Percentiles rank a stretch among this genome's conserved stretches.
phyloP scores from a whole-genome alignment of 2,329 filamentous ascomycete species.

The Triangularia setosa region DNA sequence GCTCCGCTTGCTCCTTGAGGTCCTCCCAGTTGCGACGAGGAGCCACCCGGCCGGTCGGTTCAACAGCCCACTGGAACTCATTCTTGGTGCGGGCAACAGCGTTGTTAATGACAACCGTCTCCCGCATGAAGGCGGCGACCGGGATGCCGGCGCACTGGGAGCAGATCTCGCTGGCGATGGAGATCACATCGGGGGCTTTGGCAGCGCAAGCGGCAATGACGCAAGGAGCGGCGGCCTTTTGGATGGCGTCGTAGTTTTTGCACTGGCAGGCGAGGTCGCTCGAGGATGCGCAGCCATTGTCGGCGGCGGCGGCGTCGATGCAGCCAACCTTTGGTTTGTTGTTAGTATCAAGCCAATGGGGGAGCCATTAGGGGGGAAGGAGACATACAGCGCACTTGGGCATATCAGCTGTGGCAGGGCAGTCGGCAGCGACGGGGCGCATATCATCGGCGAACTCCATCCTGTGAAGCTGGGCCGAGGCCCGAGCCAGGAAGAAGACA shows the following conservation, averaged over 20 bases:
- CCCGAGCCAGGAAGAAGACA: neutral
- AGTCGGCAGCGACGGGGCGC: neutral
- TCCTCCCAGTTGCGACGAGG: neutral
- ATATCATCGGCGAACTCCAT: neutral
- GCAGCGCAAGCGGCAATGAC: constrained; percentile 4
- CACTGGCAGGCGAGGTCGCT: constrained; percentile 16
- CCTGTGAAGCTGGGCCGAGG: neutral
- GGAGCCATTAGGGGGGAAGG: neutral
- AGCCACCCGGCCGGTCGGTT: neutral
- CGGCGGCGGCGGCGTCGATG: constrained; percentile 7
- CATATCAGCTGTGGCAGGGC: constrained; percentile 11
- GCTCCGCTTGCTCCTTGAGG: neutral
- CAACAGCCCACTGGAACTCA: neutral
- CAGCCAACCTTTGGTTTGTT: neutral
- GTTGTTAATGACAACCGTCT: neutral
- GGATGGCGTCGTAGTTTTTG: constrained; percentile 3
- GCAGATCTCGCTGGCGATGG: constrained; percentile 15
- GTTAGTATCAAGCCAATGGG: neutral
- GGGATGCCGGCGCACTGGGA: constrained; percentile 8
- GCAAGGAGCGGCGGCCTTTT: constrained; percentile 5
- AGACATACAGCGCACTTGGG: constrained; percentile 18
- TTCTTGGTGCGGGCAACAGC: neutral
- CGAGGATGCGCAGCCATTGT: constrained; percentile 10
- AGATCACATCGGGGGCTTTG: neutral
- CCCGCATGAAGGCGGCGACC: neutral